Evolutionary conservation across 768 basidiomycete genomes (phyloP).

Genomic region (Floccularia luteovirens): DNA sequence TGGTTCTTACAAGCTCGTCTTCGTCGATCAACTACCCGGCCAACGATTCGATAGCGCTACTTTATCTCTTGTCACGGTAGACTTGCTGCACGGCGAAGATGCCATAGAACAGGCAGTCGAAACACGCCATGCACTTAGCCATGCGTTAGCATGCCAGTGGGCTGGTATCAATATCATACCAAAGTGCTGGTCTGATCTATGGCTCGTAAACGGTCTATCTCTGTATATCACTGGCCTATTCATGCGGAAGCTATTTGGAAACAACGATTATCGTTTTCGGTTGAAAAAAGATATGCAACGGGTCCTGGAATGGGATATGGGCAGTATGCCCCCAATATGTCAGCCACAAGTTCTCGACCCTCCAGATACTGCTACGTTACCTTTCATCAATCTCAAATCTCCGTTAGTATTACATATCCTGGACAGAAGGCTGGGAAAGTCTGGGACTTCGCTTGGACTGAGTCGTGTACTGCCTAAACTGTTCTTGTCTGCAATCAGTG

Average conservation of each 20-base stretch:
- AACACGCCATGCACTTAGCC: slow-evolving; percentile 76
- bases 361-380: slow-evolving; percentile 68
- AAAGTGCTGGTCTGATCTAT: slow-evolving; percentile 88
- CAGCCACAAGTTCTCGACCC: slow-evolving; percentile 82
- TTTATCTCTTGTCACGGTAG: slow-evolving; percentile 68
- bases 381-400: slow-evolving; percentile 92
- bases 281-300: slow-evolving; percentile 96
- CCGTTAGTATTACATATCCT: slow-evolving; percentile 96
- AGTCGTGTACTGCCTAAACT: slow-evolving; percentile 93
- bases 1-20: slow-evolving; percentile 88
- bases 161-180: slow-evolving; percentile 93
- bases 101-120: slow-evolving; percentile 92
- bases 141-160: slow-evolving; percentile 95
- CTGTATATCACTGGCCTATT: slow-evolving; percentile 88
- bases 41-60: slow-evolving; percentile 84
- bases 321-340: slow-evolving; percentile 88
- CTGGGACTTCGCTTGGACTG: slow-evolving; percentile 89
- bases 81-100: slow-evolving; percentile 81
- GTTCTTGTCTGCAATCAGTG: slow-evolving; percentile 89
- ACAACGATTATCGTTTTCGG: slow-evolving; percentile 94
- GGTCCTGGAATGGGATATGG: slow-evolving; percentile 81
- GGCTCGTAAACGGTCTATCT: slow-evolving; percentile 94
- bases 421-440: slow-evolving; percentile 88
- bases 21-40: slow-evolving; percentile 82
- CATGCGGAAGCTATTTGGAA: slow-evolving; percentile 81